These are phyloP conservation scores for Nemania sp. DNA, from an alignment of 2,329 filamentous ascomycete genomes.

Conservation along the genomic window DNA sequence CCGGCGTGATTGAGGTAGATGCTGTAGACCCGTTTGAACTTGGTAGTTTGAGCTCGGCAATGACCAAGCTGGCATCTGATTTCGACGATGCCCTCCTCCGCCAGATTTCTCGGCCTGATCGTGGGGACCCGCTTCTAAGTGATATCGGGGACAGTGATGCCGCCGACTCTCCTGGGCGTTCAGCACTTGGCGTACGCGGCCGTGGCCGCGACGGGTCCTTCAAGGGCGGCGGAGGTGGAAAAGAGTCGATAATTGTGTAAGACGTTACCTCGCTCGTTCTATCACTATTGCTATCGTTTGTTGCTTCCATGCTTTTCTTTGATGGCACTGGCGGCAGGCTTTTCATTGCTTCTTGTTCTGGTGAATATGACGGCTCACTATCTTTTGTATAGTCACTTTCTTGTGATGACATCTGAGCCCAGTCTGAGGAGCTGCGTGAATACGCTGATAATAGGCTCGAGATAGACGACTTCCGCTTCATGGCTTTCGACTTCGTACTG, in stretches of 20 bases:
- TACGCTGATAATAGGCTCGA: slow-evolving; percentile 69
- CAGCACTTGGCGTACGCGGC: slow-evolving; percentile 42
- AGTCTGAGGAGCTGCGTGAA: slow-evolving; percentile 61
- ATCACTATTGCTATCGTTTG: slow-evolving; percentile 46
- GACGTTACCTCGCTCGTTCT: slow-evolving; percentile 37
- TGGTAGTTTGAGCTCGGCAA: slow-evolving; percentile 62
- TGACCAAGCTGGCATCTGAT: slow-evolving; percentile 59
- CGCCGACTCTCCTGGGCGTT: slow-evolving; percentile 31
- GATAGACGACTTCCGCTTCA: slow-evolving; percentile 62
- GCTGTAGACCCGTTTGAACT: slow-evolving; percentile 64
- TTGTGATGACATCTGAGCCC: slow-evolving; percentile 57
- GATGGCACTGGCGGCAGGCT: slow-evolving; percentile 40
- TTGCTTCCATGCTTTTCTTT: slow-evolving; percentile 44
- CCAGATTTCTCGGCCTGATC: slow-evolving; percentile 57
- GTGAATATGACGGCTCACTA: slow-evolving; percentile 53
- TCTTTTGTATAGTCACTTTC: slow-evolving; percentile 54
- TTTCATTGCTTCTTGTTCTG: slow-evolving; percentile 46
- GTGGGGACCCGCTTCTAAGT: slow-evolving; percentile 43
- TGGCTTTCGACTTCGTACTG: slow-evolving; percentile 41
- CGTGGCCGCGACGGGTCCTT: slow-evolving; percentile 47
- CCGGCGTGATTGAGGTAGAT: slow-evolving; percentile 41
- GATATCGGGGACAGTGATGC: slow-evolving; percentile 42
- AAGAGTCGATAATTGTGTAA: slow-evolving; percentile 42
- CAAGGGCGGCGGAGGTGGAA: slow-evolving; percentile 49
- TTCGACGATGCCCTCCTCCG: slow-evolving; percentile 63